phyloP scores from a whole-genome alignment of 2,329 filamentous ascomycete species.

The Hymenoscyphus occultus region DNA sequence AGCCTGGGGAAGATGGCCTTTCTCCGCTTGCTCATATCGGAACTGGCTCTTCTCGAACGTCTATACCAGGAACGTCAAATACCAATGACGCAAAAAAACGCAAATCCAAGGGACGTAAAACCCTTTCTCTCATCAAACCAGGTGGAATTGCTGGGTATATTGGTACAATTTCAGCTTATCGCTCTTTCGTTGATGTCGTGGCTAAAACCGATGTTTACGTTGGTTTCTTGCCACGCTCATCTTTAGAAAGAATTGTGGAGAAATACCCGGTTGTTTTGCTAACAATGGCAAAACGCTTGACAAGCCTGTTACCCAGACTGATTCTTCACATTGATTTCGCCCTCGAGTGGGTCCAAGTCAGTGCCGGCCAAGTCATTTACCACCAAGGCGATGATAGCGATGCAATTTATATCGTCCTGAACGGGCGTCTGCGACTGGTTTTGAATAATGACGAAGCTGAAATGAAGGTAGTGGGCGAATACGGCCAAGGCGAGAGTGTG shows the following conservation, averaged over 20 bases:
- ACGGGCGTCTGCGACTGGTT: conserved; percentile 83
- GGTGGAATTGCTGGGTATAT: conserved; percentile 93
- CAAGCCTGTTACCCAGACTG: conserved; percentile 80
- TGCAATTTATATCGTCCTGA: conserved; percentile 96
- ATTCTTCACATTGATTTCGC: conserved; percentile 98
- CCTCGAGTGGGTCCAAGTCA: conserved; percentile 96
- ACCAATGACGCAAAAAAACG: conserved; percentile 39
- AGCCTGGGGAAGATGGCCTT: conserved; percentile 38
- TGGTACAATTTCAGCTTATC: conserved; percentile 88
- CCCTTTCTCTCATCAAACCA: conserved; percentile 87
- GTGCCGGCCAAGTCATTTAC: conserved; percentile 90
- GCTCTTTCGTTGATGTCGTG: conserved; percentile 94
- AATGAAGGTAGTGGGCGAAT: conserved; percentile 85
- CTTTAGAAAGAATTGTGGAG: conserved; percentile 89
- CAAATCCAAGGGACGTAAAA: conserved; percentile 57
- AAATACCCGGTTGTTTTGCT: conserved; percentile 87
- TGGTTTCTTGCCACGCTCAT: conserved; percentile 81
- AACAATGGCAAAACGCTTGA: conserved; percentile 94
- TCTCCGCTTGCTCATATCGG: conserved; percentile 45
- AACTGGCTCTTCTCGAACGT: conserved; percentile 40
- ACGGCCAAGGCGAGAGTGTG: conserved; percentile 94
- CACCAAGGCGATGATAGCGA: conserved; percentile 94
- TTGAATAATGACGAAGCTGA: conserved; percentile 77
- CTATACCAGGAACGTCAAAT: conserved; percentile 29
- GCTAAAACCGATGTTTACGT: conserved; percentile 99